Evolutionary conservation across 371 early-diverging fungal genomes (phyloP).

Genomic region (Mucor indicus): DNA sequence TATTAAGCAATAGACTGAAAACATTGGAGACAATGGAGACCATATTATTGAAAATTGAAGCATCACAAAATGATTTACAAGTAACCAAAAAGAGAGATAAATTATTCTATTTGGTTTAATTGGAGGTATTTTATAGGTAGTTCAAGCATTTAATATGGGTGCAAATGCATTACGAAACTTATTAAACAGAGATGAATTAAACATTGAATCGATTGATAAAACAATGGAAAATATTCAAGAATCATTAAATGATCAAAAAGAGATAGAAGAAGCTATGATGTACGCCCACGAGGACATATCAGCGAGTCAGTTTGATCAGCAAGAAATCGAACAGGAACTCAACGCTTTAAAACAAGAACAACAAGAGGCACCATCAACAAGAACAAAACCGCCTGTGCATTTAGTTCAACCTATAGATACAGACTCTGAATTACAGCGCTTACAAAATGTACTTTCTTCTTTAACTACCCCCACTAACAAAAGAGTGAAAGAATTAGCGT

Average conservation of each 20-base stretch:
- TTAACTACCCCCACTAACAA: neutral
- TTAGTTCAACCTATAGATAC: slow-evolving; percentile 13
- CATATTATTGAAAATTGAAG: slow-evolving; percentile 49
- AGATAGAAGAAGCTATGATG: slow-evolving; percentile 49
- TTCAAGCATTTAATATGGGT: slow-evolving; percentile 53
- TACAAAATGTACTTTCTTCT: slow-evolving; percentile 10
- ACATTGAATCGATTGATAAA: slow-evolving; percentile 35
- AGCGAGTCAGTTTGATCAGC: neutral
- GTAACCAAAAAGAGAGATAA: neutral
- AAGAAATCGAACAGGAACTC: slow-evolving; percentile 10
- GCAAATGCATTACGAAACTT: slow-evolving; percentile 40
- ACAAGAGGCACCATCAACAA: neutral
- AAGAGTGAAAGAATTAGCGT: neutral
- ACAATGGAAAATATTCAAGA: slow-evolving; percentile 50
- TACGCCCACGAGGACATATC: neutral
- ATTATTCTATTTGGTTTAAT: neutral
- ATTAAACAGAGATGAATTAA: slow-evolving; percentile 28
- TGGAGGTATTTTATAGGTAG: slow-evolving; percentile 16
- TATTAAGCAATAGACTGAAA: slow-evolving; percentile 39
- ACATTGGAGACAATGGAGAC: slow-evolving; percentile 56
- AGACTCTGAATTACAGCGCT: slow-evolving; percentile 9
- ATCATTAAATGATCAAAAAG: slow-evolving; percentile 47
- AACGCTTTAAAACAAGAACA: neutral
- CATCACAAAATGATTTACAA: slow-evolving; percentile 53
- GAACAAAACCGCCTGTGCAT: neutral